phyloP scores from a whole-genome alignment of 2,329 filamentous ascomycete species.

The Metarhizium guizhouense region DNA sequence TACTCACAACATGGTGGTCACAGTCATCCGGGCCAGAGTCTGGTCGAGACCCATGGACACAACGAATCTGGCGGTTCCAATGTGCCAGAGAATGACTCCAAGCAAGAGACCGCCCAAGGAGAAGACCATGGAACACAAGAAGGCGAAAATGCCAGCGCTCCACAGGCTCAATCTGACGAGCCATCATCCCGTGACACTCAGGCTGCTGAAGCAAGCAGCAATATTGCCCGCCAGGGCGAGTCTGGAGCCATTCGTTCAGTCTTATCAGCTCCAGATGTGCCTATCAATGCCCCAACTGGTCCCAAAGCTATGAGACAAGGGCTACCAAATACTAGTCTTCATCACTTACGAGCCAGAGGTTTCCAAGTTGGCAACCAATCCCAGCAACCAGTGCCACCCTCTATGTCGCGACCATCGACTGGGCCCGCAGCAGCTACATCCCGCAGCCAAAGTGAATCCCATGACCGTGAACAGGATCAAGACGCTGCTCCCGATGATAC shows the following conservation, averaged over 20 bases:
- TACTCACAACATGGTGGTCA: conserved; percentile 17
- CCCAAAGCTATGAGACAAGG: conserved; percentile 93
- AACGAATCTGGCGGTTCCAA: background rate
- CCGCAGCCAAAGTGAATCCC: conserved; percentile 40
- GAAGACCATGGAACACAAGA: conserved; percentile 6
- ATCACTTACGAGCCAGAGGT: conserved; percentile 50
- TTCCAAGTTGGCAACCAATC: conserved; percentile 37
- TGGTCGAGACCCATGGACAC: conserved; percentile 9
- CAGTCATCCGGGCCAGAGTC: conserved; percentile 9
- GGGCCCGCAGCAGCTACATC: conserved; percentile 6
- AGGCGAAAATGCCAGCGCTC: conserved; percentile 6
- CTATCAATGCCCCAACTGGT: conserved; percentile 74
- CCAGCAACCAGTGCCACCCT: conserved; percentile 16
- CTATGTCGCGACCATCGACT: conserved; percentile 5
- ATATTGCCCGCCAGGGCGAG: conserved; percentile 10
- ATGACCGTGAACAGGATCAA: conserved; percentile 26
- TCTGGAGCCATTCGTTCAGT: conserved; percentile 22
- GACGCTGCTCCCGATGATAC: conserved; percentile 12
- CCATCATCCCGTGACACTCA: conserved; percentile 20
- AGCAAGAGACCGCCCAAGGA: conserved; percentile 10
- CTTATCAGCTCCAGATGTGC: conserved; percentile 30
- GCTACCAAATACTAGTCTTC: conserved; percentile 70
- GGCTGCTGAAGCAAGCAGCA: conserved; percentile 19
- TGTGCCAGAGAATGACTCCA: conserved; percentile 11
- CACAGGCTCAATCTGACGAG: conserved; percentile 13